A percentile compares a stretch with the other conserved stretches of the same genome.
Conservation (phyloP, 2,329 filamentous ascomycete species). For the Sarocladiaceae sp. region DNA sequence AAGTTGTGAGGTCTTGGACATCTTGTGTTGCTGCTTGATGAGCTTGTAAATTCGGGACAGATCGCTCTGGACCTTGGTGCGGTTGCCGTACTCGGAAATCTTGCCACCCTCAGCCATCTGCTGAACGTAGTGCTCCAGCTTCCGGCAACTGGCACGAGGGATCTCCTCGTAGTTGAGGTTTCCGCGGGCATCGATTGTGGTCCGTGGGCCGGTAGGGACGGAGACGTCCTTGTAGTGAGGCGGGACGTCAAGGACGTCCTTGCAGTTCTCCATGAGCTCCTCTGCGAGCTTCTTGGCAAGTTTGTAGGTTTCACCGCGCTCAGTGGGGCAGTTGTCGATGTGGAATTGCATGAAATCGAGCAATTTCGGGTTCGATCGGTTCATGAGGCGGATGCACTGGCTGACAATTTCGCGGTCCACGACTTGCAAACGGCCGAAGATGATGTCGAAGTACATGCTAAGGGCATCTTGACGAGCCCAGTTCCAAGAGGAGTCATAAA, state of each 20-base stretch:
- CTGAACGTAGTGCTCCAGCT: constrained; percentile 96
- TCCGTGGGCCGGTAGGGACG: constrained; percentile 85
- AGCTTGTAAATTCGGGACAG: constrained; percentile 94
- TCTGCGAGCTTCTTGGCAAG: constrained; percentile 93
- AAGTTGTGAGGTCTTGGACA: constrained; percentile 92
- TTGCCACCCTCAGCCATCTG: constrained; percentile 99
- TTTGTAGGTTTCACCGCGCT: constrained; percentile 94
- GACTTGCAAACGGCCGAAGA: constrained; percentile 88
- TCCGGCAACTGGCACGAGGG: constrained; percentile 82
- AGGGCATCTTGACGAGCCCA: constrained; percentile 97
- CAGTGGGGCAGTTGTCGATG: constrained; percentile 96
- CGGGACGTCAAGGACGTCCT: constrained; percentile 76
- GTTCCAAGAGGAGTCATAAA: constrained; percentile 99
- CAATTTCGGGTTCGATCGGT: constrained; percentile 91
- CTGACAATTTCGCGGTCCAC: constrained; percentile 98
- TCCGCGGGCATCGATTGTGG: constrained; percentile 86
- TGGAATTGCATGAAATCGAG: constrained; percentile 99
- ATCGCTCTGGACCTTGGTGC: constrained; percentile 96
- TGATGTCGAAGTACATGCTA: constrained; percentile 98
- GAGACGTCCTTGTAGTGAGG: constrained; percentile 96
- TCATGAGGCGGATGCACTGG: constrained; percentile 99
- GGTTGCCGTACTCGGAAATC: constrained; percentile 97
- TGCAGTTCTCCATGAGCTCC: constrained; percentile 96
- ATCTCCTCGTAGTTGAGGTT: constrained; percentile 91
- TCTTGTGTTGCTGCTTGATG: constrained; percentile 96